Conservation (phyloP, 805 yeast genomes). For the Jamesozyma hellenica region DNA sequence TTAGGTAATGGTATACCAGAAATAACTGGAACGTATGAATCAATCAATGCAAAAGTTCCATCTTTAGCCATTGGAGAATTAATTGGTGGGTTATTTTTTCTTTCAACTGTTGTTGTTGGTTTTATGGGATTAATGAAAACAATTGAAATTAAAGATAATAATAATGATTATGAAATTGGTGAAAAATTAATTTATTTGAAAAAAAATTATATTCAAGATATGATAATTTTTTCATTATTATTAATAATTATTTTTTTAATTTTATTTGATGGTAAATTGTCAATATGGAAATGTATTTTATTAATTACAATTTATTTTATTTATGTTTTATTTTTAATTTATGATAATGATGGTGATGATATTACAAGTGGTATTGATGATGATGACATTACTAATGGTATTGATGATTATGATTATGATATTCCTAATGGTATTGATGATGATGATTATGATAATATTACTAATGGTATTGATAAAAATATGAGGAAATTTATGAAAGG, state of each 20-base stretch:
- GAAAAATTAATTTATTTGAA: slow-evolving; percentile 24
- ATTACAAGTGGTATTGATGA: too few species aligned
- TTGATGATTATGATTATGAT: background rate
- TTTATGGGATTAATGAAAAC: slow-evolving; percentile 44
- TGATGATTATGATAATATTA: background rate
- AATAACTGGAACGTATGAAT: slow-evolving; percentile 71
- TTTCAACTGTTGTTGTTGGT: slow-evolving; percentile 73
- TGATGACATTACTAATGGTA: too few species aligned
- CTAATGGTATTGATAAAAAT: slow-evolving; percentile 3
- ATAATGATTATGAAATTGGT: background rate
- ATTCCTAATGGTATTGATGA: background rate
- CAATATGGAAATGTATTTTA: slow-evolving; percentile 43
- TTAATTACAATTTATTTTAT: slow-evolving; percentile 1
- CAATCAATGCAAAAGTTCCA: slow-evolving; percentile 61
- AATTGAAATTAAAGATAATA: background rate
- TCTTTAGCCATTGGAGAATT: slow-evolving; percentile 82
- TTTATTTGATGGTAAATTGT: slow-evolving; percentile 45
- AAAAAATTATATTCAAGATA: slow-evolving; percentile 49
- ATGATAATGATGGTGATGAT: background rate
- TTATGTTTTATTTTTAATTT: background rate
- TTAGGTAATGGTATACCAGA: slow-evolving; percentile 93
- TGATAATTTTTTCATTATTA: slow-evolving; percentile 45
- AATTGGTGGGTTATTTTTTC: slow-evolving; percentile 82
- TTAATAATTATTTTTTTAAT: slow-evolving; percentile 38
- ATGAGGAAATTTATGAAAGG: slow-evolving; percentile 12